Base-by-base conservation (phyloP, 2,329 filamentous ascomycete genomes). In the Aspergillus caelatus region DNA sequence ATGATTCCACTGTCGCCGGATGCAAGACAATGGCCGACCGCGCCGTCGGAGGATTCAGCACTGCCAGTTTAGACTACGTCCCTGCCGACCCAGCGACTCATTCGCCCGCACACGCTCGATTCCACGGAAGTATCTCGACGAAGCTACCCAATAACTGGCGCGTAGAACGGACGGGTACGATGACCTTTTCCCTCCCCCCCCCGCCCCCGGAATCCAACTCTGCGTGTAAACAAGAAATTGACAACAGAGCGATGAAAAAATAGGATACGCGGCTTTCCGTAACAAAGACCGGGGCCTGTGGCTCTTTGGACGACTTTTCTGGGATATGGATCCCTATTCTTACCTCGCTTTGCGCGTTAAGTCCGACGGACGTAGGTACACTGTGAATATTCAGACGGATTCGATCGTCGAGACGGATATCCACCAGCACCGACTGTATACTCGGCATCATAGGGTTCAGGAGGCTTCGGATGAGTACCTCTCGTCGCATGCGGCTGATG, bases 301-400 rank as follows among this genome's bases (percentile, higher is more conserved):
- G 23, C 78, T 97, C n/a, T 97, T 98, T 73, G 95, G 95, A 46
- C 90, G 89, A 61, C 84, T 91, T 39, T 81, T 93, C 26, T 97
- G 93, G 92, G 90, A 98, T 75, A 90, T 97, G 58, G 94, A 97
- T 72, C 89, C 91, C 3, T 98, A 96, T 79, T 82, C 86, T 14
- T 97, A 93, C 78, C 88, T 99, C 11, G 94, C 93, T 0, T 79
- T 99, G 73, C 90, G 94, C 16, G 85, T 99, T 71, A 95, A 93
- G 77, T 94, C 92, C 3, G 95, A 98, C 75, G 94, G 93, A 19
- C 85, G 95, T 63, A 91, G 92, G 72, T 99, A 98, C 81, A 92
- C 97, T 62, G 88, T 99, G 72, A 99, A 99, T 78, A 82, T 99
- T 19, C 95, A 98, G 82, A 97, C 94, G 3, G 94, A 99, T 75